phyloP scores from a whole-genome alignment of 176 grass and related monocot species.

The Rhynchospora pubera region DNA sequence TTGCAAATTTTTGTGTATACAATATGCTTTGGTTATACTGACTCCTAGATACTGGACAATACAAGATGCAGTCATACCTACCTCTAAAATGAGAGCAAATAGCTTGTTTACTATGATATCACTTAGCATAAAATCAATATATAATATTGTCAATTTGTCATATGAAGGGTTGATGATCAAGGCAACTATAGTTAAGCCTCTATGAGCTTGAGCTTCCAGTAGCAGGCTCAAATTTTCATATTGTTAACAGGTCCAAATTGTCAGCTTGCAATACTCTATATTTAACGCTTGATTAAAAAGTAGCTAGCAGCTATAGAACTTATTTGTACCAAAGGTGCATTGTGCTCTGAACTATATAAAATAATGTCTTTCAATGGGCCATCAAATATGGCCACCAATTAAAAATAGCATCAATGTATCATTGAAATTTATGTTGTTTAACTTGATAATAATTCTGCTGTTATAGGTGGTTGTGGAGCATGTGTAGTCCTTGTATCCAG shows the following conservation, averaged over 20 bases:
- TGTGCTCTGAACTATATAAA: neutral
- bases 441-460: neutral
- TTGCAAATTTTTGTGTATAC: no score
- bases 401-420: neutral
- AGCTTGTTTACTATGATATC: no score
- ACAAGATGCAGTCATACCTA: no score
- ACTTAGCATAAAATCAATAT: no score
- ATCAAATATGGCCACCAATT: neutral
- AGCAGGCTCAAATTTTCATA: neutral
- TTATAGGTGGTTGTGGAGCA: conserved; percentile 58
- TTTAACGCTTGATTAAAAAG: neutral
- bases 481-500: conserved; percentile 59
- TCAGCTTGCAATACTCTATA: neutral
- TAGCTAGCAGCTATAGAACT: neutral
- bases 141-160: no score
- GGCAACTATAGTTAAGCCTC: no score
- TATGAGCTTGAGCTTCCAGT: no score
- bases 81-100: no score
- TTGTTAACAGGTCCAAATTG: neutral
- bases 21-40: no score
- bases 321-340: neutral
- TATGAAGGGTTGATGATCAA: no score
- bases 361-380: neutral
- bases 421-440: neutral
- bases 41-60: no score